These are phyloP conservation scores for Mucor indicus DNA, from an alignment of 371 early-diverging fungal species.

Conservation along the genomic window DNA sequence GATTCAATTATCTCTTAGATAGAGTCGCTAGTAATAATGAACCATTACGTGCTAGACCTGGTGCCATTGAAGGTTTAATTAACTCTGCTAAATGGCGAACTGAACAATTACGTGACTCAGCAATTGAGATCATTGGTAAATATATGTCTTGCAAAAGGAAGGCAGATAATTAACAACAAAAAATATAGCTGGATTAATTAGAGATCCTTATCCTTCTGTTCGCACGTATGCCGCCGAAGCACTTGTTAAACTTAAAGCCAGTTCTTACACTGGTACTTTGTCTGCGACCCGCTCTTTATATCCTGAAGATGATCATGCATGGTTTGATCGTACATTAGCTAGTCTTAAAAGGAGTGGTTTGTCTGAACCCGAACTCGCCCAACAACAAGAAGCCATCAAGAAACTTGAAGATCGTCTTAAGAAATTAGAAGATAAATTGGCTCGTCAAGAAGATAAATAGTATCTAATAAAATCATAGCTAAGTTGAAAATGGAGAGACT, in stretches of 20 bases:
- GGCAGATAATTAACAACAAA: background rate
- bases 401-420: slow-evolving; percentile 45
- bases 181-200: slow-evolving; percentile 20
- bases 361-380: slow-evolving; percentile 15
- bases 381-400: slow-evolving; percentile 29
- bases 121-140: slow-evolving; percentile 29
- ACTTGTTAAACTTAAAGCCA: slow-evolving; percentile 25
- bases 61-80: slow-evolving; percentile 26
- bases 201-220: slow-evolving; percentile 24
- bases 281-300: slow-evolving; percentile 16
- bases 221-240: slow-evolving; percentile 23
- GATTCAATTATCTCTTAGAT: slow-evolving; percentile 37
- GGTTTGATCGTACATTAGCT: slow-evolving; percentile 22
- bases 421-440: slow-evolving; percentile 31
- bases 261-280: slow-evolving; percentile 10
- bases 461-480: too few relatives aligned
- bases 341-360: slow-evolving; percentile 2
- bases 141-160: background rate
- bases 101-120: slow-evolving; percentile 11
- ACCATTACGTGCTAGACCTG: slow-evolving; percentile 26
- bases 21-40: slow-evolving; percentile 30
- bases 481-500: too few relatives aligned
- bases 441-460: slow-evolving; percentile 5
- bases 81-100: slow-evolving; percentile 39
- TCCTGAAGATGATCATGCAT: slow-evolving; percentile 30